Percentiles rank a stretch among this genome's conserved stretches.
Evolutionary conservation across 2,329 filamentous ascomycete genomes (phyloP).

Genomic region (Rugonectria rugulosa): DNA sequence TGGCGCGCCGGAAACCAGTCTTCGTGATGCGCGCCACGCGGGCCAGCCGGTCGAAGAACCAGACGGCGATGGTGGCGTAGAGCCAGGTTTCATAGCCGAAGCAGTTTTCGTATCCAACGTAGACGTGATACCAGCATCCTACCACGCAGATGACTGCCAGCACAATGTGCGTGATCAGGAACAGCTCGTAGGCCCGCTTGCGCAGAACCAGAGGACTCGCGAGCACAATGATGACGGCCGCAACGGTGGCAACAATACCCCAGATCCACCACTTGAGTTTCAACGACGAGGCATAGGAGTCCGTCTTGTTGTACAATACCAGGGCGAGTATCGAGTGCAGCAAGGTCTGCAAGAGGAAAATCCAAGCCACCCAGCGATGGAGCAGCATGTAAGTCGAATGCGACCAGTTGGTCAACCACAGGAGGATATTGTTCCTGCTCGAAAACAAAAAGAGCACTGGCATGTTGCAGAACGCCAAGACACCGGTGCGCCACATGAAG

Average conservation of each 20-base stretch:
- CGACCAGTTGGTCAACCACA: conserved; percentile 56
- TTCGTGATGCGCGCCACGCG: conserved; percentile 24
- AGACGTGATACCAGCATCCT: conserved; percentile 52
- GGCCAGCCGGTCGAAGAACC: conserved; percentile 36
- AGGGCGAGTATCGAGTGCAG: conserved; percentile 48
- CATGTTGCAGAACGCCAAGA: conserved; percentile 47
- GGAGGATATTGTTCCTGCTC: conserved; percentile 54
- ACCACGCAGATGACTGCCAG: conserved; percentile 49
- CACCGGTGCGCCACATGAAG: conserved; percentile 49
- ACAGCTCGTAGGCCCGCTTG: conserved; percentile 49
- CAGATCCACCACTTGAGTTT: conserved; percentile 37
- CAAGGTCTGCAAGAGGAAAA: conserved; percentile 52
- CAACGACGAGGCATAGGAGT: background rate
- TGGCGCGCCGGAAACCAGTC: conserved; percentile 9
- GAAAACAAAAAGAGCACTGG: conserved; percentile 52
- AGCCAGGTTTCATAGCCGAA: conserved; percentile 53
- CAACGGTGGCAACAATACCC: conserved; percentile 50
- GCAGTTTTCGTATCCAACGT: conserved; percentile 43
- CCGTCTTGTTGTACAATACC: background rate
- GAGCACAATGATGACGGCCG: conserved; percentile 39
- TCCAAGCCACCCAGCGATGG: conserved; percentile 56
- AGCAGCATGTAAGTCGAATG: conserved; percentile 55
- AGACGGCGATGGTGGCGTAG: conserved; percentile 35
- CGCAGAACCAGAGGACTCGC: conserved; percentile 47
- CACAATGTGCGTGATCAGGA: conserved; percentile 52